Conservation (phyloP, 2,329 filamentous ascomycete species). For the Ophiostoma pallidulum region DNA sequence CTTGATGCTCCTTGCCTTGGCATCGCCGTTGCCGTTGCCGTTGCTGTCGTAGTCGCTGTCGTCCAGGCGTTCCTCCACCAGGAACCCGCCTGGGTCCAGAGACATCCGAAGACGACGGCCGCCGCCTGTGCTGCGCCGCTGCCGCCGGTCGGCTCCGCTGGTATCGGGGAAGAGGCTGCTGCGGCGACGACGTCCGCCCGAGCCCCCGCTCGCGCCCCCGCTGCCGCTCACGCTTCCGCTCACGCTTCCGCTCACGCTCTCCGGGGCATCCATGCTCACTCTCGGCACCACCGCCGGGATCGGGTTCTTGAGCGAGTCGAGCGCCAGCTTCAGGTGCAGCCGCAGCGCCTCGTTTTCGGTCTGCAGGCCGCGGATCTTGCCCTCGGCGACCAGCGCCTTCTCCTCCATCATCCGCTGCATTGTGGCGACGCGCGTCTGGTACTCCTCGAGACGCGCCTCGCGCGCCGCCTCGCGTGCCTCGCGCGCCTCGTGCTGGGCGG, state of each 20-base stretch:
- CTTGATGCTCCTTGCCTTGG: constrained; percentile 1
- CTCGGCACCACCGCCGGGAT: constrained; percentile 53
- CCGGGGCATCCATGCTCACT: constrained; percentile 3
- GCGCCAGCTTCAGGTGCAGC: constrained; percentile 76
- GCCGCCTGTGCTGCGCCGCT: constrained; percentile 3
- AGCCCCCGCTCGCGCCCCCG: not conserved
- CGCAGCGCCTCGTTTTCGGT: constrained; percentile 85
- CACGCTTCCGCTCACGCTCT: not conserved
- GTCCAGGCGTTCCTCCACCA: constrained; percentile 7
- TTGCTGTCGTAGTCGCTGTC: constrained; percentile 18
- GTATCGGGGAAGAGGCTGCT: constrained; percentile 9
- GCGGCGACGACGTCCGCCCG: not conserved
- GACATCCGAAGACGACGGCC: constrained; percentile 12
- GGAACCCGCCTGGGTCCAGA: constrained; percentile 6
- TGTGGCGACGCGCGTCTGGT: constrained; percentile 77
- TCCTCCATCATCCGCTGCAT: constrained; percentile 98
- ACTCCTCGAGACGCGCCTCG: constrained; percentile 83
- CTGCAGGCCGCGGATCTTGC: constrained; percentile 83
- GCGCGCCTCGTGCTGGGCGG: constrained; percentile 45
- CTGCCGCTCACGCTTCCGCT: not conserved
- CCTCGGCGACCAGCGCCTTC: constrained; percentile 77
- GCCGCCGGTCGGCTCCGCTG: constrained; percentile 16
- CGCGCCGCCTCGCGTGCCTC: constrained; percentile 55
- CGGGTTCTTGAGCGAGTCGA: constrained; percentile 82
- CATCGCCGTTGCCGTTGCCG: constrained; percentile 23